These are phyloP conservation scores for Tolypocladium cylindrosporum DNA, from an alignment of 2,329 filamentous ascomycete species.

Conservation along the genomic window DNA sequence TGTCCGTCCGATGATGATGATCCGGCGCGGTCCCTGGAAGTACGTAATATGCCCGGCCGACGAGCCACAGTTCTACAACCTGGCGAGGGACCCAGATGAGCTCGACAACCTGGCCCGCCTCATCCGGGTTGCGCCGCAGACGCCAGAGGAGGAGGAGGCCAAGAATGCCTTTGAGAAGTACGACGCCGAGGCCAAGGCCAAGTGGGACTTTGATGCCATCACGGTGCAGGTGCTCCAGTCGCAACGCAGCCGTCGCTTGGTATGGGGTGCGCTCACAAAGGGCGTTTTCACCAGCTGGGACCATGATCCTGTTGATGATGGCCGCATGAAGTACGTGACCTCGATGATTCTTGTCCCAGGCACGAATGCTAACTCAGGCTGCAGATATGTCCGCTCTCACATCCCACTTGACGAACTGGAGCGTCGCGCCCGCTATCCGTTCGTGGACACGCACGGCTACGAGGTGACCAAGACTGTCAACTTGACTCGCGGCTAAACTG, in stretches of 20 bases:
- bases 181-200: slow-evolving; percentile 58
- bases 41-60: slow-evolving; percentile 81
- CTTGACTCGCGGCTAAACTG: slow-evolving; percentile 18
- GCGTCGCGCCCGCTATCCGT: slow-evolving; percentile 62
- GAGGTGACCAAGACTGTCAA: slow-evolving; percentile 32
- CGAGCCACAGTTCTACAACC: slow-evolving; percentile 74
- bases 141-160: slow-evolving; percentile 34
- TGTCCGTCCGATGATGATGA: slow-evolving; percentile 86
- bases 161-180: slow-evolving; percentile 53
- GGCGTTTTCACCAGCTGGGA: slow-evolving; percentile 80
- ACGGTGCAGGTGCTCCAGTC: slow-evolving; percentile 63
- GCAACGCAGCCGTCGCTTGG: slow-evolving; percentile 69
- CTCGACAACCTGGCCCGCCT: slow-evolving; percentile 58
- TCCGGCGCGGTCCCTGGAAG: slow-evolving; percentile 81
- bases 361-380: neutral
- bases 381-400: slow-evolving; percentile 74
- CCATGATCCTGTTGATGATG: slow-evolving; percentile 65
- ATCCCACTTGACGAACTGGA: slow-evolving; percentile 75
- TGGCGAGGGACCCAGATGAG: slow-evolving; percentile 66
- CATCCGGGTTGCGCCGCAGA: slow-evolving; percentile 26
- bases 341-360: neutral
- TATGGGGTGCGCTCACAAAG: slow-evolving; percentile 69
- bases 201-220: slow-evolving; percentile 76
- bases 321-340: slow-evolving; percentile 48
- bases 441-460: slow-evolving; percentile 45